Evolutionary conservation across 768 basidiomycete species (phyloP).

Genomic region (Mycena polygramma): DNA sequence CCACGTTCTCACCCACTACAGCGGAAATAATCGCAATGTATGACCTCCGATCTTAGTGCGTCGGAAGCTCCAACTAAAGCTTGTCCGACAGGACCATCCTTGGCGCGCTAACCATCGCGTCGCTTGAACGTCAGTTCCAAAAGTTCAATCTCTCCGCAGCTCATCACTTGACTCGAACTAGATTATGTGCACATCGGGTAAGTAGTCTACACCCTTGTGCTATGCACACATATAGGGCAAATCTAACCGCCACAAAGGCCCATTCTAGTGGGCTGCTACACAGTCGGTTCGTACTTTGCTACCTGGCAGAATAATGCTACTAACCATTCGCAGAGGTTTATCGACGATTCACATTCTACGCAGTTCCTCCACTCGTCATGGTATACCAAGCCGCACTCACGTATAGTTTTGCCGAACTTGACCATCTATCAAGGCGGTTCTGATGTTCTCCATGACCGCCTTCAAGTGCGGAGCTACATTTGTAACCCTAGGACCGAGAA

Average conservation of each 20-base stretch:
- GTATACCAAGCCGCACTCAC: background rate
- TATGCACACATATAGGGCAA: background rate
- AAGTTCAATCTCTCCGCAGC: background rate
- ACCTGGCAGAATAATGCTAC: background rate
- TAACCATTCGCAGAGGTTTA: slow-evolving; percentile 16
- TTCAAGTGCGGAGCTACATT: slow-evolving; percentile 20
- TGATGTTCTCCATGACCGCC: slow-evolving; percentile 24
- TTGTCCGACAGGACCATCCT: slow-evolving; percentile 7
- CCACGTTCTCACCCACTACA: background rate
- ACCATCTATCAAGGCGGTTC: background rate
- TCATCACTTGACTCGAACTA: background rate
- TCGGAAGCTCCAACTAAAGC: background rate
- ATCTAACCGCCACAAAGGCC: slow-evolving; percentile 5
- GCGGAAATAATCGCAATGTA: slow-evolving; percentile 26
- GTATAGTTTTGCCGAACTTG: background rate
- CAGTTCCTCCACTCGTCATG: slow-evolving; percentile 16
- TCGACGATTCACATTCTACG: slow-evolving; percentile 25
- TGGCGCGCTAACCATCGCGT: background rate
- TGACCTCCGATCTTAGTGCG: background rate
- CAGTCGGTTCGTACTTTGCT: slow-evolving; percentile 7
- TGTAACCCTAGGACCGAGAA: background rate
- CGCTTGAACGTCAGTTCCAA: slow-evolving; percentile 1
- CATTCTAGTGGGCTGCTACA: slow-evolving; percentile 24
- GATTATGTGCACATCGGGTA: slow-evolving; percentile 28
- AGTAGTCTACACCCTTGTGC: background rate